Evolutionary conservation across 2,329 filamentous ascomycete species (phyloP), one percentile per base, ranked within the genome.

Genomic region (Apiospora malaysiana): DNA sequence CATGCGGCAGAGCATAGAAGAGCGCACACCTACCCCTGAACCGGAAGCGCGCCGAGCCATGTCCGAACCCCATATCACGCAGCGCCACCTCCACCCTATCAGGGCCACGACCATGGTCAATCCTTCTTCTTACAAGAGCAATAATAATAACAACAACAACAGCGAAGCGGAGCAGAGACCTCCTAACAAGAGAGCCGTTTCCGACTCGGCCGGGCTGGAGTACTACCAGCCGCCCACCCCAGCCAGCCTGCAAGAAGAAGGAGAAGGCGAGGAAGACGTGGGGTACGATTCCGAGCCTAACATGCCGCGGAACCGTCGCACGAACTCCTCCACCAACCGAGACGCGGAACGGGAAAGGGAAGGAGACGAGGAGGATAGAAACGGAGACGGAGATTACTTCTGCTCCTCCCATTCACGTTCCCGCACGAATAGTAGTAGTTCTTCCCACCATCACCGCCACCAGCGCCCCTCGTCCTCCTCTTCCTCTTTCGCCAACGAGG

Each of bases 271-370:
- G 32, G 32, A 63, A 32, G 76, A 79, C 14, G 69, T 75, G 56
- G 78, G 76, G 8, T 80, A 80, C 69, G 78, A 80, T 69, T 80
- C 79, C n/a, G 78, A 80, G 69, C 78, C 79, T 5, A 72, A 74
- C 25, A 73, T 77, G 73, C 75, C 76, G 40, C 75, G 76, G 4
- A 27, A 65, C 47, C 70, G 42, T 42, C 51, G 27, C 27, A 27
- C 56, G 4, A 21, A 12, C 56, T 32, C 21, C 3, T 18, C 7
- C 21, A 18, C 32, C 42, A 67, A 45, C 23, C 72, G 66, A 7
- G 75, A 78, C 46, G 78, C 77, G n/a, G 42, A 68, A 45, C 16
- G 21, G 40, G 40, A 43, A 45, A 23, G 12, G 23, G 25, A 56
- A 2, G 23, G 32, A 32, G 40, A 42, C 40, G 16, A 3, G 12